Conservation (phyloP, 2,329 filamentous ascomycete genomes). For the Canariomyces notabilis region DNA sequence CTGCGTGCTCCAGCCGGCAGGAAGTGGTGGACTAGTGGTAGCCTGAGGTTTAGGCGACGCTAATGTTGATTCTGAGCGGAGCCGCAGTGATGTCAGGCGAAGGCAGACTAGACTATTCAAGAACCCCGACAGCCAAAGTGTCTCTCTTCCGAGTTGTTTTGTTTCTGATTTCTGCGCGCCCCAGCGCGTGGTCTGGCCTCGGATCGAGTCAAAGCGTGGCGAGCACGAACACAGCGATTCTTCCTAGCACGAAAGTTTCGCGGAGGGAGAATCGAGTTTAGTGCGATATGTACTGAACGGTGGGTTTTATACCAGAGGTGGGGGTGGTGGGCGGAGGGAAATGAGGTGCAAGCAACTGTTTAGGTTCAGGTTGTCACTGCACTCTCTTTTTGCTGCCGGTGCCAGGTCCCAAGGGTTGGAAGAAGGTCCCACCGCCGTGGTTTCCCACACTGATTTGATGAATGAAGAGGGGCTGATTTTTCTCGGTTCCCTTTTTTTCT, state of each 20-base stretch:
- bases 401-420: neutral
- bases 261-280: conserved; percentile 25
- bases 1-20: neutral
- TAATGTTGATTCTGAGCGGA: conserved; percentile 12
- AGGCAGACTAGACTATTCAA: conserved; percentile 3
- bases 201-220: neutral
- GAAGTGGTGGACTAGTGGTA: conserved; percentile 10
- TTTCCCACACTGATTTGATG: neutral
- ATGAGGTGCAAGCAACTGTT: conserved; percentile 16
- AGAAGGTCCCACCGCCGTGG: neutral
- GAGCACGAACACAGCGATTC: neutral
- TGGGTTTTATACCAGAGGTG: conserved; percentile 24
- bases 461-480: neutral
- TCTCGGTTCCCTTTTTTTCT: neutral
- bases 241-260: conserved; percentile 15
- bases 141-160: too few relatives aligned
- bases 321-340: conserved; percentile 16
- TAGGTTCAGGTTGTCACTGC: too few relatives aligned
- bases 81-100: conserved; percentile 13
- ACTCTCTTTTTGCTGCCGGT: too few relatives aligned
- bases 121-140: neutral
- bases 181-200: neutral
- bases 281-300: conserved; percentile 23
- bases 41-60: conserved; percentile 16
- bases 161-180: neutral